A percentile compares a stretch with the other conserved stretches of the same genome.
phyloP scores from a whole-genome alignment of 805 yeast genomes.

The Kodamaea fukazawae region DNA sequence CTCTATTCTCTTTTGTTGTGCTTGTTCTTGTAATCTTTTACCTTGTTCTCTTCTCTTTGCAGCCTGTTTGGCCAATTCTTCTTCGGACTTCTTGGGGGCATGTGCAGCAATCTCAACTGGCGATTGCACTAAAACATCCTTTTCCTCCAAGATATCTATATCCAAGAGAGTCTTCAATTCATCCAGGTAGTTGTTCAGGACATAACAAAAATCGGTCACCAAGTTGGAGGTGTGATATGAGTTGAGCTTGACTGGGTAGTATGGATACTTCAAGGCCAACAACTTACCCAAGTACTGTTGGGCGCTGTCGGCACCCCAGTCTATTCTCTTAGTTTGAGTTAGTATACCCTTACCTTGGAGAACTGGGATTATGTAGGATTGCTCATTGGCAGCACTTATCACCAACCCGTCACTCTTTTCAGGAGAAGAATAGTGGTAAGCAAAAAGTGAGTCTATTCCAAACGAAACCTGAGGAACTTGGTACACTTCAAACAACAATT shows the following conservation, averaged over 20 bases:
- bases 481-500: conserved; percentile 82
- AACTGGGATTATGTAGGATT: conserved; percentile 81
- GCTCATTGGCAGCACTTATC: conserved; percentile 77
- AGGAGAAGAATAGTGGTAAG: conserved; percentile 64
- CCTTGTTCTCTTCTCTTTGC: conserved; percentile 85
- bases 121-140: conserved; percentile 80
- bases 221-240: conserved; percentile 62
- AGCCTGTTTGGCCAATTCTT: conserved; percentile 72
- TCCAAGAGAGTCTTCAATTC: conserved; percentile 60
- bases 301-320: conserved; percentile 87
- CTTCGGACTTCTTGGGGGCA: conserved; percentile 70
- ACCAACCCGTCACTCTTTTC: conserved; percentile 57
- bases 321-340: conserved; percentile 71
- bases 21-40: conserved; percentile 86
- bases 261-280: conserved; percentile 82
- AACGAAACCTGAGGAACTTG: conserved; percentile 68
- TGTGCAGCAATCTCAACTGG: conserved; percentile 64
- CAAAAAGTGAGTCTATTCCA: conserved; percentile 81
- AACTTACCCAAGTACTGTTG: conserved; percentile 60
- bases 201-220: conserved; percentile 75
- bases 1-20: conserved; percentile 78
- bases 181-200: conserved; percentile 61
- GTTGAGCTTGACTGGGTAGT: conserved; percentile 75
- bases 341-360: conserved; percentile 64
- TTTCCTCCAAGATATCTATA: conserved; percentile 58